phyloP scores from a whole-genome alignment of 2,329 filamentous ascomycete genomes.

The Xylaria sp. region DNA sequence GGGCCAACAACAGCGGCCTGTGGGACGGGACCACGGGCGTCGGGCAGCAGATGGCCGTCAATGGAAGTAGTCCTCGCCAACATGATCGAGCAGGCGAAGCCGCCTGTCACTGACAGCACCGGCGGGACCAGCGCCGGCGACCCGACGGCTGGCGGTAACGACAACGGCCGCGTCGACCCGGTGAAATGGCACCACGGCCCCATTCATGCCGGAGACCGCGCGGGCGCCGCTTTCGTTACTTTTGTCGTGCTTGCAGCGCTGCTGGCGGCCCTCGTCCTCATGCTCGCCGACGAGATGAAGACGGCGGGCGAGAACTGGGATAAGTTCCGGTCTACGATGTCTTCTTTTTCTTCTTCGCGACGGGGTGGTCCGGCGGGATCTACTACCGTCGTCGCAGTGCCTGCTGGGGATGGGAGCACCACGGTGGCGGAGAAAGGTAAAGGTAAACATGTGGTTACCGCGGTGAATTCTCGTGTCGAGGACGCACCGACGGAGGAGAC shows the following conservation, averaged over 20 bases:
- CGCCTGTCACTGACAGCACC: conserved; percentile 48
- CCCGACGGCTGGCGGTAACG: conserved; percentile 52
- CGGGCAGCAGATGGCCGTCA: conserved; percentile 73
- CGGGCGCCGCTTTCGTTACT: conserved; percentile 71
- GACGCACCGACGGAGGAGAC: neutral
- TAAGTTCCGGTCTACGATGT: conserved; percentile 5
- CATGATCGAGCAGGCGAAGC: conserved; percentile 54
- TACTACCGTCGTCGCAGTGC: neutral
- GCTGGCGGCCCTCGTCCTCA: conserved; percentile 57
- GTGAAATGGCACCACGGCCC: conserved; percentile 35
- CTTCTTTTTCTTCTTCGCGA: neutral
- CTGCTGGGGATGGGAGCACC: neutral
- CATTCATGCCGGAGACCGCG: conserved; percentile 66
- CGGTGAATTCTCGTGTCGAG: neutral
- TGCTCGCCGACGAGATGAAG: conserved; percentile 55
- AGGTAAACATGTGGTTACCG: conserved; percentile 3
- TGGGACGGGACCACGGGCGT: conserved; percentile 68
- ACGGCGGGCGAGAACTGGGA: conserved; percentile 3
- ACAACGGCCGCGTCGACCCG: conserved; percentile 48
- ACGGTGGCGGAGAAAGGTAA: conserved; percentile 3
- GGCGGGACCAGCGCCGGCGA: conserved; percentile 58
- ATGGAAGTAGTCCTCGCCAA: conserved; percentile 70
- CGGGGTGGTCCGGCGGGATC: neutral
- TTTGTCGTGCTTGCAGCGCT: conserved; percentile 60
- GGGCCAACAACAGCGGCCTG: conserved; percentile 55